These are phyloP conservation scores for Penicillium digitatum DNA, from an alignment of 2,329 filamentous ascomycete species.

Conservation along the genomic window DNA sequence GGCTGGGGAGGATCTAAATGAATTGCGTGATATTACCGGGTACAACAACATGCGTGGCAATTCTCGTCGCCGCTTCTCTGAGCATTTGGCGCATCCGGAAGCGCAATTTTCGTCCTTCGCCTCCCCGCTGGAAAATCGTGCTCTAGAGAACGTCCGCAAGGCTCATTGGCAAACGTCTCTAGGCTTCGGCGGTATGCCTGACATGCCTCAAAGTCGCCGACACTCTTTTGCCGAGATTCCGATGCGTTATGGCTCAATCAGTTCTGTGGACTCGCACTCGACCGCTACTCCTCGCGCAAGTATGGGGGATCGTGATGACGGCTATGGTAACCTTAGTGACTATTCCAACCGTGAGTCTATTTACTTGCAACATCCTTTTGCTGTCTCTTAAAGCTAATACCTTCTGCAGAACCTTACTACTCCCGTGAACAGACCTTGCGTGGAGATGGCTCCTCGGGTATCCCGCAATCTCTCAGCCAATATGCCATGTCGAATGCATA, in stretches of 20 bases:
- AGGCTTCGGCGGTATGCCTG: slow-evolving; percentile 45
- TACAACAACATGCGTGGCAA: slow-evolving; percentile 40
- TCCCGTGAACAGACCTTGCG: slow-evolving; percentile 38
- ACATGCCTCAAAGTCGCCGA: slow-evolving; percentile 48
- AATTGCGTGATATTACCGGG: slow-evolving; percentile 38
- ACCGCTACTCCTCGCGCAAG: slow-evolving; percentile 33
- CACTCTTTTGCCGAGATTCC: slow-evolving; percentile 52
- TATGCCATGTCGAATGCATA: slow-evolving; percentile 39
- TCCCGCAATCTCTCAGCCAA: slow-evolving; percentile 39
- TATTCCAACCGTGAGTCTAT: slow-evolving; percentile 34
- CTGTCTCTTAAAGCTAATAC: slow-evolving; percentile 33
- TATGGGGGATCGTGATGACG: slow-evolving; percentile 37
- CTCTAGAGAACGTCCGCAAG: slow-evolving; percentile 45
- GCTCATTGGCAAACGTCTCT: slow-evolving; percentile 51
- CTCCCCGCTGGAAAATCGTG: slow-evolving; percentile 40
- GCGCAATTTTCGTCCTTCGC: slow-evolving; percentile 38
- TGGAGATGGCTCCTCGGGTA: slow-evolving; percentile 33
- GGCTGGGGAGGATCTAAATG: slow-evolving; percentile 45
- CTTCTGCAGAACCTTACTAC: slow-evolving; percentile 45
- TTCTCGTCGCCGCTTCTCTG: slow-evolving; percentile 42
- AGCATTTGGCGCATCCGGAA: slow-evolving; percentile 42
- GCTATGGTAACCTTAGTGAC: slow-evolving; percentile 36
- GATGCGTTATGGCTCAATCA: slow-evolving; percentile 45
- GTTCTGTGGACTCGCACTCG: slow-evolving; percentile 21
- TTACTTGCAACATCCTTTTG: slow-evolving; percentile 32